Percentiles rank a stretch among this genome's conserved stretches.
phyloP scores from a whole-genome alignment of 2,329 filamentous ascomycete genomes.

The Emmonsiellopsis sp. region DNA sequence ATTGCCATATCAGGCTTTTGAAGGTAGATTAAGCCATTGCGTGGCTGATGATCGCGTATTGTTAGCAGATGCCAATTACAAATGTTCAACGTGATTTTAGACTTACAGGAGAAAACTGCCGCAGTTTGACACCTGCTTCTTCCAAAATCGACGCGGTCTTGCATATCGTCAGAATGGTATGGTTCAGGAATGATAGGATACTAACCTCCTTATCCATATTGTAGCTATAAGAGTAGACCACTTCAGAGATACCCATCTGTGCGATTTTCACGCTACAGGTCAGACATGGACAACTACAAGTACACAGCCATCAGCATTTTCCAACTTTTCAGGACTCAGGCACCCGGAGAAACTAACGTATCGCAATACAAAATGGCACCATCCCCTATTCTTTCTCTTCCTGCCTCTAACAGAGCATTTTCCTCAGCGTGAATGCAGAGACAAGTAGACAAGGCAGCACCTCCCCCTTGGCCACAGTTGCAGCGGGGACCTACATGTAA shows the following conservation, averaged over 20 bases:
- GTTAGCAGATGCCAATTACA: constrained; percentile 5
- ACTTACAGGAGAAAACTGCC: constrained; percentile 79
- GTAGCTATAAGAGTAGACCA: constrained; percentile 88
- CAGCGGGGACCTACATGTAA: constrained; percentile 52
- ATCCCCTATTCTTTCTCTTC: constrained; percentile 76
- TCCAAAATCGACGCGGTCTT: constrained; percentile 69
- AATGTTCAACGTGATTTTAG: neutral
- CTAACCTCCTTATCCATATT: constrained; percentile 73
- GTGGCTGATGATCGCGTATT: constrained; percentile 37
- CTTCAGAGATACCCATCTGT: constrained; percentile 90
- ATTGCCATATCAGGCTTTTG: constrained; percentile 30
- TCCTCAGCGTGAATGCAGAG: constrained; percentile 97
- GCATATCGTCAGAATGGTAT: constrained; percentile 3
- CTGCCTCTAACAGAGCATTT: constrained; percentile 90
- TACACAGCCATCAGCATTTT: constrained; percentile 6
- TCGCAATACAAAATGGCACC: constrained; percentile 84
- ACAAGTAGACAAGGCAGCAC: constrained; percentile 72
- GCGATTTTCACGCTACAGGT: constrained; percentile 98
- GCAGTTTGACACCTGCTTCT: constrained; percentile 71
- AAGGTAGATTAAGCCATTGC: constrained; percentile 55
- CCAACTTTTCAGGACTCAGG: neutral
- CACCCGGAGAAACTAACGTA: constrained; percentile 40
- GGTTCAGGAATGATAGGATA: constrained; percentile 6
- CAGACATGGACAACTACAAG: constrained; percentile 68
- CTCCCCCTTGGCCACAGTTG: constrained; percentile 63